Base-by-base conservation (phyloP, 2,329 filamentous ascomycete species). In the Aspergillus melleus region DNA sequence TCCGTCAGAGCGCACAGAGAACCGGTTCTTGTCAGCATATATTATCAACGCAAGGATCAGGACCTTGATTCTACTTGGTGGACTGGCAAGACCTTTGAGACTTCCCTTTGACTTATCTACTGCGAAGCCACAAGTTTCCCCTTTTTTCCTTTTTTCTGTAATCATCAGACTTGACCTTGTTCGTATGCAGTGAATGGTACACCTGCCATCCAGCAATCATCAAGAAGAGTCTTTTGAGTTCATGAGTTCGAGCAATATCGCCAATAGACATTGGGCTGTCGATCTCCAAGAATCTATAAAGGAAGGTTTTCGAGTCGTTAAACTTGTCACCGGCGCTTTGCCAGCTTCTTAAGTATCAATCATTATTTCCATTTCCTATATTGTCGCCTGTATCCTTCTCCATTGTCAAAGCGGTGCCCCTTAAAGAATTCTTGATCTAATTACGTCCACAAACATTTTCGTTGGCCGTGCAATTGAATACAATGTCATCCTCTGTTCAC, bases 401-500 rank as follows among this genome's bases (percentile, higher is more conserved):
- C 44, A 20, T 63, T 64, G 61, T 63, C 60, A 65, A 66, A 67
- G 66, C 61, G 64, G 63, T 68, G 63, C 63, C 60, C 62, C 60
- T 63, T 60, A 63, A 68, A 65, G 8, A 29, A 24, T 60, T 59
- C 54, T 68, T 69, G 68, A 65, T 71, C 65, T 70, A 69, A 69
- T 67, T 69, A 68, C 65, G 66, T 65, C 54, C 64, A 64, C 64
- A 61, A 66, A 62, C 64, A 62, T 60, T 63, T 65, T 66, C 64
- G 61, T 70, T 69, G 66, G 62, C 61, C 68, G 57, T 67, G 65
- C 68, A 75, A 68, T 75, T 81, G 70, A 75, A 75, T 75, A 87
- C 72, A 72, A 97, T 97, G 93, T 87, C 92, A 75, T 96, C 95
- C 59, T 98, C 93, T 67, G 95, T 99, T 74, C 98, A 97, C 81